Evolutionary conservation across 2,329 filamentous ascomycete genomes (phyloP).

Genomic region (Dichotomopilus funicola): DNA sequence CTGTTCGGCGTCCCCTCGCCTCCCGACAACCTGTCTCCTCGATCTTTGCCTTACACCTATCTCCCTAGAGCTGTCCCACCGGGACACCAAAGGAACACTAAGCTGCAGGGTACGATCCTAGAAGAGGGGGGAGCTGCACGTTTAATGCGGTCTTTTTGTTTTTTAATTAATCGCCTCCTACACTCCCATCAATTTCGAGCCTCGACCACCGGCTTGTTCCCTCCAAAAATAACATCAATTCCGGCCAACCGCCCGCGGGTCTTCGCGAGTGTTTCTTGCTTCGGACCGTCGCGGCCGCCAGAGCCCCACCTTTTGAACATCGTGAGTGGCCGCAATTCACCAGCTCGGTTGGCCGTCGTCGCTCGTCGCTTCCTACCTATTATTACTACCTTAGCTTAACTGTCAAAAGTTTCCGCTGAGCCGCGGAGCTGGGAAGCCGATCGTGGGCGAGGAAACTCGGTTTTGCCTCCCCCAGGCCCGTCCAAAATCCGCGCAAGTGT

Average conservation of each 20-base stretch:
- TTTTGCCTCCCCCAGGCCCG: no score
- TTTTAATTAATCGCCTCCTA: background rate
- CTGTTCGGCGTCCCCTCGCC: no score
- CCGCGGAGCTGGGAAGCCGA: conserved; percentile 6
- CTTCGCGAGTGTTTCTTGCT: conserved; percentile 1
- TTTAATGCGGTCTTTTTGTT: background rate
- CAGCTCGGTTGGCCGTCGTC: no score
- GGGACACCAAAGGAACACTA: no score
- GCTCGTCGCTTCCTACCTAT: no score
- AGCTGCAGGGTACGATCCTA: no score
- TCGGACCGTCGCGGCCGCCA: conserved; percentile 12
- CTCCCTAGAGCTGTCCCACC: background rate
- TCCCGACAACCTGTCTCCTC: no score
- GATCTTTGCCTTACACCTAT: no score
- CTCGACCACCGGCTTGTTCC: background rate
- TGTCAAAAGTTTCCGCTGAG: background rate
- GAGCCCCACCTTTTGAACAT: conserved; percentile 5
- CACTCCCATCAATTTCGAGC: background rate
- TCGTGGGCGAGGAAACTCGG: background rate
- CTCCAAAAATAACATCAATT: conserved; percentile 11
- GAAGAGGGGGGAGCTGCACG: no score
- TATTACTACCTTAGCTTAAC: background rate
- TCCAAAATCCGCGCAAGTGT: background rate
- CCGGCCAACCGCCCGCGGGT: conserved; percentile 9
- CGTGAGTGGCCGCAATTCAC: background rate